Base-by-base conservation (phyloP, 2,329 filamentous ascomycete genomes). In the Cryphonectria naterciae region DNA sequence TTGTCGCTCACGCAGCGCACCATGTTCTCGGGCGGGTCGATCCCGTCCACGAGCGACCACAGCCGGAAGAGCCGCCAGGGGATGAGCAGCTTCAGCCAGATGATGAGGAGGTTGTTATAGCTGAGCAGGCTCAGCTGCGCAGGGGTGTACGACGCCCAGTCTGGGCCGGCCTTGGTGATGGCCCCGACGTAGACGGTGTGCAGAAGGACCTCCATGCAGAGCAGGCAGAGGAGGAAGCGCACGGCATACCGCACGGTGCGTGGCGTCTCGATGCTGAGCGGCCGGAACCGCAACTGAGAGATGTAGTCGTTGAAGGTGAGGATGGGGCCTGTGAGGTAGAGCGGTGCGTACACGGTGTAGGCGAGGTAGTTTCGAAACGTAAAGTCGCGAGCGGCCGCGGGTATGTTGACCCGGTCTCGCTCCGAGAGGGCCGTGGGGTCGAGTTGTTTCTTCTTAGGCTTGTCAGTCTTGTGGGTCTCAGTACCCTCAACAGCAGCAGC, bases 31-130 rank as follows among this genome's bases (percentile, higher is more conserved):
- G 96, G 95, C 0, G 96, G 94, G 78, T 99, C 96, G 75, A 99
- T 89, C 73, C 93, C 93, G 79, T 99, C 96, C 22, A 95, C 79
- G 4, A 99, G 87, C 0, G 93, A 87, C 96, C 96, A 99, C n/a
- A 99, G 89, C 5, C 97, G 93, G 88, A 98, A 98, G 80, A 98
- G 92, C n/a, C 96, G 92, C 95, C 95, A 99, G 0, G 96, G 96
- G 10, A 99, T 89, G 5, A 99, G 89, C 1, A 99, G 89, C 80
- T 99, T 99, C 63, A 99, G 87, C 97, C 97, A 99, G 80, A 99
- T 97, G 78, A 98, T 90, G 82, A 97, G 93, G 17, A 99, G 90
- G 81, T 98, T 98, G 85, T 98, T 97, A 84, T 92, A 98, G 52
- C 94, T 96, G 17, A 99, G 87, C 83, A 99, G 90, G 77, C 90